phyloP scores from a whole-genome alignment of 2,329 filamentous ascomycete genomes.

The Arthroderma sp. region DNA sequence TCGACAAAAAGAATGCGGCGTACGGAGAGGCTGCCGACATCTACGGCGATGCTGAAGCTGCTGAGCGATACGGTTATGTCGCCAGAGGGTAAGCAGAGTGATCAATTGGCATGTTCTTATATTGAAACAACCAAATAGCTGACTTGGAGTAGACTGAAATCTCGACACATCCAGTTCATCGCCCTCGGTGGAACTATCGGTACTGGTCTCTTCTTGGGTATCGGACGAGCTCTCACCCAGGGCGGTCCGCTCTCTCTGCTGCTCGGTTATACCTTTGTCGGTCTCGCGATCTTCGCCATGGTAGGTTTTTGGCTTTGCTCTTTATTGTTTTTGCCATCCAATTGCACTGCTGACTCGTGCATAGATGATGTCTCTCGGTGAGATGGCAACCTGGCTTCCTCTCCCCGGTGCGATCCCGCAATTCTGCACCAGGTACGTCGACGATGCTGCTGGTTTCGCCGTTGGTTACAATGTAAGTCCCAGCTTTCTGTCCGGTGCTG shows the following conservation, averaged over 20 bases:
- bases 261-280: conserved; percentile 42
- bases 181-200: conserved; percentile 48
- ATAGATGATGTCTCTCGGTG: conserved; percentile 34
- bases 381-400: conserved; percentile 40
- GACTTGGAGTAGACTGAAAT: conserved; percentile 31
- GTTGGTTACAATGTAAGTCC: conserved; percentile 40
- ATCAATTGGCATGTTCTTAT: too few relatives aligned
- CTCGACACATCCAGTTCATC: conserved; percentile 48
- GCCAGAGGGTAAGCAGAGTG: conserved; percentile 36
- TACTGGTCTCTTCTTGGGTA: conserved; percentile 45
- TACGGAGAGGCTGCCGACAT: conserved; percentile 40
- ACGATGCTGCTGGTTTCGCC: conserved; percentile 40
- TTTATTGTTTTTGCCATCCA: neutral
- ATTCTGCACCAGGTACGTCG: conserved; percentile 32
- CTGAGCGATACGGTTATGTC: conserved; percentile 43
- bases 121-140: too few relatives aligned
- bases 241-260: conserved; percentile 29
- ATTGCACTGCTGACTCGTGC: neutral
- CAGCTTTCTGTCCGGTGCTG: too few relatives aligned
- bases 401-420: conserved; percentile 39
- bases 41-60: conserved; percentile 41
- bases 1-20: conserved; percentile 21
- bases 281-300: conserved; percentile 36
- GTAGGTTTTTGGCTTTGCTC: too few relatives aligned
- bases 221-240: conserved; percentile 41